These are phyloP conservation scores for Chalciporus pseudorubinellus DNA, from an alignment of 768 basidiomycete species.

Conservation along the genomic window DNA sequence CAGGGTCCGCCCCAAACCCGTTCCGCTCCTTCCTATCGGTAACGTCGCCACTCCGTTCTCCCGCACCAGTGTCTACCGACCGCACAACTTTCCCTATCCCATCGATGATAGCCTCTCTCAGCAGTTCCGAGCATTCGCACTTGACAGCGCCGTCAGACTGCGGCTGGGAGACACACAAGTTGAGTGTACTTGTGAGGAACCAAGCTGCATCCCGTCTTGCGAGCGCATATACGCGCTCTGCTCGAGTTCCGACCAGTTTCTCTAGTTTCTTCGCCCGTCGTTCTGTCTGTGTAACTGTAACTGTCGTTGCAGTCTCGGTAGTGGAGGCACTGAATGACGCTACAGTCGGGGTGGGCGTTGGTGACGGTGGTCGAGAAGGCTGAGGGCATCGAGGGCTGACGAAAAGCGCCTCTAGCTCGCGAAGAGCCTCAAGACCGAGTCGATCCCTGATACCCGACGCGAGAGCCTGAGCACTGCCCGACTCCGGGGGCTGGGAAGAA, in stretches of 20 bases:
- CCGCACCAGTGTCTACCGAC: not conserved
- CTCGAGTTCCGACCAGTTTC: constrained; percentile 12
- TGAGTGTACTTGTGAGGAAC: constrained; percentile 28
- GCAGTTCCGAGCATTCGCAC: not conserved
- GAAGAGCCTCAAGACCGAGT: constrained; percentile 29
- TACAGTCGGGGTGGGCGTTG: too few relatives aligned
- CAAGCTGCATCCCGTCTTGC: constrained; percentile 26
- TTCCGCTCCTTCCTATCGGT: too few relatives aligned
- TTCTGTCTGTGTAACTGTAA: not conserved
- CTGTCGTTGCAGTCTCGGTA: not conserved
- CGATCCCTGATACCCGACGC: constrained; percentile 16
- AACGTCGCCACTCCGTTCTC: too few relatives aligned
- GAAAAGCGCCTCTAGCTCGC: constrained; percentile 26
- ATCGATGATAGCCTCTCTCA: constrained; percentile 19
- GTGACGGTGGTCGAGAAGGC: not conserved
- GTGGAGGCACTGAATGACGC: too few relatives aligned
- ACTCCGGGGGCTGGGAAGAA: not conserved
- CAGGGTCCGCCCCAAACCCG: not conserved
- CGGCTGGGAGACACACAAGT: constrained; percentile 22
- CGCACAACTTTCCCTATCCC: constrained; percentile 25
- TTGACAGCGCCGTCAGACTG: not conserved
- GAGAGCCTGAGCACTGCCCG: not conserved
- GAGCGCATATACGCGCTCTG: constrained; percentile 23
- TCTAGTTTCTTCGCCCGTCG: constrained; percentile 7
- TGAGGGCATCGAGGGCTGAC: not conserved